phyloP scores from a whole-genome alignment of 2,329 filamentous ascomycete genomes.

The Fusarium mundagurra region DNA sequence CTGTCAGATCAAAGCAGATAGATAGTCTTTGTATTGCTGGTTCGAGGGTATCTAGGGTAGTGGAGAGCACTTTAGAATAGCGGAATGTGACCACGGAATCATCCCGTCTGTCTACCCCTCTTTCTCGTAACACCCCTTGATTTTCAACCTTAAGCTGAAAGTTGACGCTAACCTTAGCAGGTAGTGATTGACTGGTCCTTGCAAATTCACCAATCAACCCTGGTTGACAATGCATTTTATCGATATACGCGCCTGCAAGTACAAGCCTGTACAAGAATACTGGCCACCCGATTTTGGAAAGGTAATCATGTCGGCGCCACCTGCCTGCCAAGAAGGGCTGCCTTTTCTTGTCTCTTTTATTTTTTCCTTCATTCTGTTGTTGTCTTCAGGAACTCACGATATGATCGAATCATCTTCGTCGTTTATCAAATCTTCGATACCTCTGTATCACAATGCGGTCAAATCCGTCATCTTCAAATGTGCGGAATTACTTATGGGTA shows the following conservation, averaged over 20 bases:
- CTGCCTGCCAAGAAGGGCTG: not conserved
- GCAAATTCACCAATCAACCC: not conserved
- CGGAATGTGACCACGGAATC: not conserved
- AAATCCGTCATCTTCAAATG: conserved; percentile 31
- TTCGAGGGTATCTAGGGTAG: not conserved
- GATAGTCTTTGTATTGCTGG: not conserved
- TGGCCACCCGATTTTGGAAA: not conserved
- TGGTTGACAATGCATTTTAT: not conserved
- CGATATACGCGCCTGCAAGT: not conserved
- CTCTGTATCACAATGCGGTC: conserved; percentile 32
- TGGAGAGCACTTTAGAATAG: not conserved
- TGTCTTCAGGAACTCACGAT: not conserved
- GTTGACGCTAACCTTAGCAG: not conserved
- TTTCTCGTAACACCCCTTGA: no score
- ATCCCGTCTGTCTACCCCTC: not conserved
- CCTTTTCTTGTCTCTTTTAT: not conserved
- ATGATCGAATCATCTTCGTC: conserved; percentile 16
- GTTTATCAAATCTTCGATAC: conserved; percentile 26
- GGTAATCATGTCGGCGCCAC: not conserved
- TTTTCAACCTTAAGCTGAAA: conserved; percentile 6
- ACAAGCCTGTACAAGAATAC: not conserved
- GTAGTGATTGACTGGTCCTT: not conserved
- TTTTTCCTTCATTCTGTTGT: no score
- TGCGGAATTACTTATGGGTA: conserved; percentile 26
- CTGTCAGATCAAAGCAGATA: not conserved